phyloP scores from a whole-genome alignment of 345 rosid genomes.

The Angophora floribunda region DNA sequence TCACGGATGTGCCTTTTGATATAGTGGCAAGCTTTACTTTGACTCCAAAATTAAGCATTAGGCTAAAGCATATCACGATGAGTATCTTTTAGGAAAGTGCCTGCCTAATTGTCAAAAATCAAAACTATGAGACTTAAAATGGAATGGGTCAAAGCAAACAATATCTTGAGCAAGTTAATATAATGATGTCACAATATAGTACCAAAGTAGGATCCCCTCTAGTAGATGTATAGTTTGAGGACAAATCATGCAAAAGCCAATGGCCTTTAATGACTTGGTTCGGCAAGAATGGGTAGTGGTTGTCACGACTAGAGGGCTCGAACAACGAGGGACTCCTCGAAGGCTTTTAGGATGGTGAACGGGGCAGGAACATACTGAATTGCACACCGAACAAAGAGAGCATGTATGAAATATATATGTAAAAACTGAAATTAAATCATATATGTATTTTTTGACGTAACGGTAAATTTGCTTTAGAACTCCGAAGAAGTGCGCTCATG shows the following conservation, averaged over 20 bases:
- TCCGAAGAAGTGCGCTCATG: not conserved
- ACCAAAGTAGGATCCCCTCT: not conserved
- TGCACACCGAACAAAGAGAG: not conserved
- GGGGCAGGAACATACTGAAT: not conserved
- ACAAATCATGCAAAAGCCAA: not conserved
- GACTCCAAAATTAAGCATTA: not conserved
- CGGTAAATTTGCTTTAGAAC: not conserved
- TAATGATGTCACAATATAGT: no score
- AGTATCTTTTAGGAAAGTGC: not conserved
- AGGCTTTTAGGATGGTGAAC: not conserved
- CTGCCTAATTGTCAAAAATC: not conserved
- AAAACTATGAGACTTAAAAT: rapidly evolving
- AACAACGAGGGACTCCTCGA: not conserved
- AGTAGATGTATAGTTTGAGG: not conserved
- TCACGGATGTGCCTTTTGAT: not conserved
- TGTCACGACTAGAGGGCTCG: not conserved
- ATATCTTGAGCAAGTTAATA: no score
- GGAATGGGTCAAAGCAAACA: rapidly evolving
- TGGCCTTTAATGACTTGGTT: no score
- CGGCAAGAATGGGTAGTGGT: not conserved
- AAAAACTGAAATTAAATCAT: not conserved
- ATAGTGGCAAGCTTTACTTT: not conserved
- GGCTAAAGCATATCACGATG: not conserved
- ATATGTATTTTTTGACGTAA: rapidly evolving
- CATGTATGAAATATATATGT: not conserved